Conservation (phyloP, 2,329 filamentous ascomycete genomes). For the Rhinocladiella similis region DNA sequence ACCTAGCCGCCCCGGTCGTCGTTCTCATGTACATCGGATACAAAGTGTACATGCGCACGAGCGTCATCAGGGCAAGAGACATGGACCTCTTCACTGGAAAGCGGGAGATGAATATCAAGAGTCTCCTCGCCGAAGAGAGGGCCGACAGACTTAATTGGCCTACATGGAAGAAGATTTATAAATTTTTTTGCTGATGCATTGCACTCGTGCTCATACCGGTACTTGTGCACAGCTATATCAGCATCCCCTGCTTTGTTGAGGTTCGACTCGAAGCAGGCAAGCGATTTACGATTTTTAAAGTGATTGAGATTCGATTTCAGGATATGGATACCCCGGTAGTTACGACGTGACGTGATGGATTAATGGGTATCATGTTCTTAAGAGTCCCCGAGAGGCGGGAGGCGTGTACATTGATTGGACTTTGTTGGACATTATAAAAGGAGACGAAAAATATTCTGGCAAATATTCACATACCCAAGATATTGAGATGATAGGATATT, state of each 20-base stretch:
- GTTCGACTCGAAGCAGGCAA: no score
- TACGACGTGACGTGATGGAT: slow-evolving; percentile 5
- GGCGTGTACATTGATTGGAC: no score
- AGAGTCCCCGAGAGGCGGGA: no score
- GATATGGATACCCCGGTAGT: not conserved
- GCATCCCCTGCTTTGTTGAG: no score
- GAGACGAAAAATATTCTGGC: no score
- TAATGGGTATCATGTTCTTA: not conserved
- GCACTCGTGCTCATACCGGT: not conserved
- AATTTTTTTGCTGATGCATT: slow-evolving; percentile 62
- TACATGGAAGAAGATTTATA: slow-evolving; percentile 73
- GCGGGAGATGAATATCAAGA: slow-evolving; percentile 77
- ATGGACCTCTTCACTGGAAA: slow-evolving; percentile 89
- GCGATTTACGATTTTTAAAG: no score
- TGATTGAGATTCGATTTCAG: no score
- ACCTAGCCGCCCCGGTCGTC: slow-evolving; percentile 34
- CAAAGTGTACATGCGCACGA: slow-evolving; percentile 72
- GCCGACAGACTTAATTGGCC: slow-evolving; percentile 74
- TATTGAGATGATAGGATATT: no score
- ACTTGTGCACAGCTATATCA: no score
- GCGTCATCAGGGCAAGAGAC: slow-evolving; percentile 65
- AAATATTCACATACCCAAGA: no score
- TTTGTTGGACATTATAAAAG: no score
- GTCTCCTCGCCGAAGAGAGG: slow-evolving; percentile 75
- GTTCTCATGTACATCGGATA: slow-evolving; percentile 65